These are phyloP conservation scores for Russula vinacea DNA, from an alignment of 768 basidiomycete species.

Conservation along the genomic window DNA sequence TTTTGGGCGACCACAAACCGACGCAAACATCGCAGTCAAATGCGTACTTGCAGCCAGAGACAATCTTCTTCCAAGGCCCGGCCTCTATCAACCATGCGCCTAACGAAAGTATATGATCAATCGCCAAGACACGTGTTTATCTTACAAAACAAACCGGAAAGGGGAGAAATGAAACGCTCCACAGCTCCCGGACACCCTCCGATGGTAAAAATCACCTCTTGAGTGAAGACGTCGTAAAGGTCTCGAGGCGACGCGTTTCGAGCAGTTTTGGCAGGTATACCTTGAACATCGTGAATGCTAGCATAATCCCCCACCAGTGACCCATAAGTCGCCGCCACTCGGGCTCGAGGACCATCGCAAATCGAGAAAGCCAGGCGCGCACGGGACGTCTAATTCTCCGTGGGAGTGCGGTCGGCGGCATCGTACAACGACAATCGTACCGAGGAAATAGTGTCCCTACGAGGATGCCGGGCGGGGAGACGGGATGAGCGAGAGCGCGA, in stretches of 20 bases:
- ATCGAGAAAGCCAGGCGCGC: constrained; percentile 64
- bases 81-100: constrained; percentile 80
- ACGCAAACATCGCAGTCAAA: constrained; percentile 68
- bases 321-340: constrained; percentile 78
- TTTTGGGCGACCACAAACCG: constrained; percentile 55
- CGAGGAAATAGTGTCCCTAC: constrained; percentile 14
- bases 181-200: constrained; percentile 84
- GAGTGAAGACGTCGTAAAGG: constrained; percentile 43
- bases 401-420: constrained; percentile 46
- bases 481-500: constrained; percentile 14
- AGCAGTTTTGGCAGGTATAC: constrained; percentile 85
- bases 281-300: constrained; percentile 91
- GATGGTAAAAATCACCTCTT: constrained; percentile 70
- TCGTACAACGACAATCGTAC: constrained; percentile 47
- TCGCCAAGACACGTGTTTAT: no score
- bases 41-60: constrained; percentile 76
- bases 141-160: no score
- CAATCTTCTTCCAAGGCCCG: constrained; percentile 57
- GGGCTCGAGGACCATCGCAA: constrained; percentile 66
- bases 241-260: constrained; percentile 48
- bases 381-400: constrained; percentile 55
- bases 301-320: constrained; percentile 71
- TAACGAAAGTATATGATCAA: constrained; percentile 45
- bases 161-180: constrained; percentile 45
- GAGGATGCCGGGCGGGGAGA: neutral